Evolutionary conservation across 2,329 filamentous ascomycete species (phyloP).

Genomic region (Graphilbum sp.): DNA sequence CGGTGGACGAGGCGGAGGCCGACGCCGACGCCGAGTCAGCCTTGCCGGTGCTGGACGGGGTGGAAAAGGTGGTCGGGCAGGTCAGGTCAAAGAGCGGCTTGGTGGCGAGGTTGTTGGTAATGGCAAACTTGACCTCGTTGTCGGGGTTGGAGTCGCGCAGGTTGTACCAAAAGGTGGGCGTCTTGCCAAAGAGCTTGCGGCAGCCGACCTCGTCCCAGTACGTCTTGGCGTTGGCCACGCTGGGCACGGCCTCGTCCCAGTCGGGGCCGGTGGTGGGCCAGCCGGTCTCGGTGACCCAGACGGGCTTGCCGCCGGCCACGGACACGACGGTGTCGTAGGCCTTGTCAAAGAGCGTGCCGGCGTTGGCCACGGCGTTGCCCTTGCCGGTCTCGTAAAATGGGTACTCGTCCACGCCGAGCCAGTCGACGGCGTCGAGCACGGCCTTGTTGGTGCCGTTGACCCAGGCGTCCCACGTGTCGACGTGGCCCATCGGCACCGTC

Average conservation of each 20-base stretch:
- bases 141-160: constrained; percentile 44
- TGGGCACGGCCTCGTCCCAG: constrained; percentile 38
- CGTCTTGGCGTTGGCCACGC: constrained; percentile 39
- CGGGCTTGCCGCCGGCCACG: constrained; percentile 19
- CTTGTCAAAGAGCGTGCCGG: constrained; percentile 34
- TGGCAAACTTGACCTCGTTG: constrained; percentile 40
- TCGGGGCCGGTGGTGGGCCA: constrained; percentile 41
- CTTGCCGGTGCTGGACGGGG: constrained; percentile 5
- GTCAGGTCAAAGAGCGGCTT: constrained; percentile 34
- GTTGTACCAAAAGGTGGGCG: constrained; percentile 44
- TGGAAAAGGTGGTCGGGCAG: constrained; percentile 24
- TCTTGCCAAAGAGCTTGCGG: constrained; percentile 36
- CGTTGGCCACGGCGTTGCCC: constrained; percentile 38
- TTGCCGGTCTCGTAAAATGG: constrained; percentile 47
- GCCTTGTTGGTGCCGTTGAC: constrained; percentile 39
- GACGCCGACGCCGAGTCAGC: constrained; percentile 7
- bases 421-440: constrained; percentile 47
- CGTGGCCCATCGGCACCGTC: constrained; percentile 40
- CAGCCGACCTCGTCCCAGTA: constrained; percentile 50
- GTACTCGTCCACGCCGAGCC: constrained; percentile 48
- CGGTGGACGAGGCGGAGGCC: constrained; percentile 5
- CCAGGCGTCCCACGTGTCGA: constrained; percentile 53
- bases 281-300: constrained; percentile 16
- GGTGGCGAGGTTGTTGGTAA: constrained; percentile 35
- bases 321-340: constrained; percentile 27